phyloP scores from a whole-genome alignment of 2,329 filamentous ascomycete genomes.

The Fonsecaea erecta region DNA sequence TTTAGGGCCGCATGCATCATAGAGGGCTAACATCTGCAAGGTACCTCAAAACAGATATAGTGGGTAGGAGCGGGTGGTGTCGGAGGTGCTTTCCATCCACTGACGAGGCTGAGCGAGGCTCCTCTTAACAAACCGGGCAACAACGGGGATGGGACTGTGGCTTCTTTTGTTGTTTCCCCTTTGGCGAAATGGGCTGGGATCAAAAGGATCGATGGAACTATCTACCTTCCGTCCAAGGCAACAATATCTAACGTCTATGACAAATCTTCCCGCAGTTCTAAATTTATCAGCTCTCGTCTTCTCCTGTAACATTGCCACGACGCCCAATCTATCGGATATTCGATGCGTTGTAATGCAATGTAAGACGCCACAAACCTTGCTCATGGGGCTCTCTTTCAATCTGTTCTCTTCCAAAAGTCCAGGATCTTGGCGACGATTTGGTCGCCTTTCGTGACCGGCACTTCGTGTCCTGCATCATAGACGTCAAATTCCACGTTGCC shows the following conservation, averaged over 20 bases:
- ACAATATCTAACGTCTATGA: constrained; percentile 1
- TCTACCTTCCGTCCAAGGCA: neutral
- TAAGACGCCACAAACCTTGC: neutral
- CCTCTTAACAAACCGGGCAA: neutral
- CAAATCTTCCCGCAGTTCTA: neutral
- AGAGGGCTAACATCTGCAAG: neutral
- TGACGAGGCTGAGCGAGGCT: constrained; percentile 2
- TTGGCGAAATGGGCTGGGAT: neutral
- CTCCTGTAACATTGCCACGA: neutral
- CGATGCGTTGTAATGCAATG: neutral
- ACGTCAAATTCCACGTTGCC: constrained; percentile 62
- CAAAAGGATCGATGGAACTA: neutral
- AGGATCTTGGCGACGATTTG: constrained; percentile 62
- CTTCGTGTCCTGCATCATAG: constrained; percentile 70
- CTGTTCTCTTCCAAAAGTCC: constrained; percentile 46
- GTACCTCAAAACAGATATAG: neutral
- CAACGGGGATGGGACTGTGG: too few species aligned
- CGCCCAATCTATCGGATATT: neutral
- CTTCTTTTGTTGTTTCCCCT: neutral
- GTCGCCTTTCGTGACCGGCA: constrained; percentile 66
- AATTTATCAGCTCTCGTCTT: neutral
- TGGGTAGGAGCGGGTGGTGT: neutral
- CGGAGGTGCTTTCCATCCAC: neutral
- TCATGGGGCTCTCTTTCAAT: constrained; percentile 14
- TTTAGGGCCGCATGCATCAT: neutral